These are phyloP conservation scores for Eimeria acervulina DNA, from an alignment of 169 alveolate genomes.

Conservation along the genomic window DNA sequence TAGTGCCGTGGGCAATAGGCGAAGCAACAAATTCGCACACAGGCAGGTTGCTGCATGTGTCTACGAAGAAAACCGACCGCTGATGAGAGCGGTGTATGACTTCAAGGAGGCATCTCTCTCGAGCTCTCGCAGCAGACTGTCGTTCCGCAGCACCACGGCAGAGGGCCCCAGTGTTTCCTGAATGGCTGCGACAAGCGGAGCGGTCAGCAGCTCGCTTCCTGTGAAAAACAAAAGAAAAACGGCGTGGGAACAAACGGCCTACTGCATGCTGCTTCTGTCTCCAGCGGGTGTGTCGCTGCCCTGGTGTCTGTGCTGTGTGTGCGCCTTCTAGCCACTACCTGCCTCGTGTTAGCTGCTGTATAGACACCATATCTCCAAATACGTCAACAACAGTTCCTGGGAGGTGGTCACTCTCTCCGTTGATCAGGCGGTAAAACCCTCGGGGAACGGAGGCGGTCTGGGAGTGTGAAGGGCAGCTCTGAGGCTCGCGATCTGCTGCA, in stretches of 20 bases:
- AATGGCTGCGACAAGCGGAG: constrained; percentile 6
- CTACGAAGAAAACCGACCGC: not conserved
- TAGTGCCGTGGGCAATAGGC: not conserved
- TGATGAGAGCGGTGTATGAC: not conserved
- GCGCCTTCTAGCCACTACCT: not conserved
- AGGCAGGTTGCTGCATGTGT: not conserved
- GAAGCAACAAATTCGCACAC: not conserved
- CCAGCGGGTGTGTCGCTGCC: no score
- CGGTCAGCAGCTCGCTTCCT: constrained; percentile 75
- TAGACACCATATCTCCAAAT: constrained; percentile 71
- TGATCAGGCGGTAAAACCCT: constrained; percentile 83
- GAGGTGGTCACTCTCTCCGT: constrained; percentile 85
- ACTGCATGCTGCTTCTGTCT: no score
- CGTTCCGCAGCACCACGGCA: constrained; percentile 46
- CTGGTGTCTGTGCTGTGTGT: no score
- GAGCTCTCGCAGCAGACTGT: constrained; percentile 42
- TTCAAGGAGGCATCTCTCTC: constrained; percentile 19
- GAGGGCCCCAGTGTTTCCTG: constrained; percentile 6
- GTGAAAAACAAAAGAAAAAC: not conserved
- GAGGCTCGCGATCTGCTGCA: not conserved
- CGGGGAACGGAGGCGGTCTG: not conserved
- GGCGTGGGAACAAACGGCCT: no score
- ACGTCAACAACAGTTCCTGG: constrained; percentile 87
- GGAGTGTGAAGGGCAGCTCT: not conserved
- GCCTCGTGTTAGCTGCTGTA: constrained; percentile 77